Evolutionary conservation across 2,329 filamentous ascomycete genomes (phyloP), one percentile per base, ranked within the genome.

Genomic region (Akanthomyces lecanii): DNA sequence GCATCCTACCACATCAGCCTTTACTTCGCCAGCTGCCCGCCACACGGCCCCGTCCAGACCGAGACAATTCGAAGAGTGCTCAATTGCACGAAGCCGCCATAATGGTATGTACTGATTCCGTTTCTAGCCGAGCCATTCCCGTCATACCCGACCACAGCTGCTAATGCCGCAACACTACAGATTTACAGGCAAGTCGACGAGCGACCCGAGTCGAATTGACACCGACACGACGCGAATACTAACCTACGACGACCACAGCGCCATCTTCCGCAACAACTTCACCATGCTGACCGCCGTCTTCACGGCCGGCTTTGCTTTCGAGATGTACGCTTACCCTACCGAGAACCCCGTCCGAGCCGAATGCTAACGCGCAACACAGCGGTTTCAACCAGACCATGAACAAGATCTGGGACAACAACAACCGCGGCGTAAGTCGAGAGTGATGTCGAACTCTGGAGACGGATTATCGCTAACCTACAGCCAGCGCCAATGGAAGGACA

Each of bases 401-500:
- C 80, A 89, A 83, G 76, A 73, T 97, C 76, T 99, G 95, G 95
- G 92, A 99, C 78, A 84, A 79, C 76, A 79, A 93, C 76, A 99
- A 99, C 87, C 85, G 84, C 73, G 95, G 95, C 73, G 94, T 97
- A 91, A 74, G 91, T 88, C 30, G 25, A 10, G 18, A 18, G 16
- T 21, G 42, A 30, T 4, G 2, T 8, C 6, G 16, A 21, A 45
- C 16, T 4, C 44, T 2, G 21, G 23, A 1, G 30, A 28, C 40
- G 42, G 33, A 50, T 50, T 23, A 18, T 50, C 68, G 67, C 74
- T 76, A 69, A 76, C 67, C 11, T 33, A 48, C 47, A 59, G 56
- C 36, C 68, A 98, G 94, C 92, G 94, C 74, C 94, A 97, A 96
- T 98, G 95, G 95, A 97, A 97, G 86, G 95, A 99, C 78, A 97